A percentile compares a stretch with the other conserved stretches of the same genome.
phyloP scores from a whole-genome alignment of 2,329 filamentous ascomycete genomes.

The Bipolaris bicolor region DNA sequence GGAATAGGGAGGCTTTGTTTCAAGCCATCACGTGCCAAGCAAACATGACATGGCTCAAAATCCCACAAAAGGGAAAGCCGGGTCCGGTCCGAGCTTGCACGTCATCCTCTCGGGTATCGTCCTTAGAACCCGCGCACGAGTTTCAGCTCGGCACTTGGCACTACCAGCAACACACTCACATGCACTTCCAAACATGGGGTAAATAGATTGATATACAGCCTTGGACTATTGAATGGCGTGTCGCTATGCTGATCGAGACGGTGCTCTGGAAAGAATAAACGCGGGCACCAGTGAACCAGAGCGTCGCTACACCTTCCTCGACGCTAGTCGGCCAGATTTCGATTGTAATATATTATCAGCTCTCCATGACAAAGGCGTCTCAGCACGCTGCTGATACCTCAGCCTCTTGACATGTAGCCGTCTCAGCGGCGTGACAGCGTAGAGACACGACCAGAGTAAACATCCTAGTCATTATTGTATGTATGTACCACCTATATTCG shows the following conservation, averaged over 20 bases:
- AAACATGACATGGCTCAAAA: neutral
- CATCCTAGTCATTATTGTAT: too few relatives aligned
- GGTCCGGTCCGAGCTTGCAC: slow-evolving; percentile 1
- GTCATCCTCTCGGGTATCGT: slow-evolving; percentile 3
- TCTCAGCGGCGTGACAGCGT: too few relatives aligned
- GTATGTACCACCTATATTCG: too few relatives aligned
- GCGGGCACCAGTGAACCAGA: neutral
- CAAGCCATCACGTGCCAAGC: neutral
- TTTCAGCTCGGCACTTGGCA: neutral
- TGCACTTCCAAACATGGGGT: neutral
- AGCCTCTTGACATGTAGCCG: too few relatives aligned
- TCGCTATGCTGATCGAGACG: neutral
- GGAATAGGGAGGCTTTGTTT: slow-evolving; percentile 3
- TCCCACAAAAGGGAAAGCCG: slow-evolving; percentile 1
- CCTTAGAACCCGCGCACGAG: neutral
- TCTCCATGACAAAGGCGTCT: too few relatives aligned
- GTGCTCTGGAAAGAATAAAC: neutral
- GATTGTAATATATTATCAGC: too few relatives aligned
- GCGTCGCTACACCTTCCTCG: neutral
- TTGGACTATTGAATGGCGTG: neutral
- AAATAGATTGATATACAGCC: neutral
- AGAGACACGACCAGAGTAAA: too few relatives aligned
- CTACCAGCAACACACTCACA: neutral
- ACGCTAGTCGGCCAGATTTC: too few relatives aligned
- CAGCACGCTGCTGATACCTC: too few relatives aligned